Conservation (phyloP, 2,329 filamentous ascomycete species). For the Pseudogymnoascus sp. region DNA sequence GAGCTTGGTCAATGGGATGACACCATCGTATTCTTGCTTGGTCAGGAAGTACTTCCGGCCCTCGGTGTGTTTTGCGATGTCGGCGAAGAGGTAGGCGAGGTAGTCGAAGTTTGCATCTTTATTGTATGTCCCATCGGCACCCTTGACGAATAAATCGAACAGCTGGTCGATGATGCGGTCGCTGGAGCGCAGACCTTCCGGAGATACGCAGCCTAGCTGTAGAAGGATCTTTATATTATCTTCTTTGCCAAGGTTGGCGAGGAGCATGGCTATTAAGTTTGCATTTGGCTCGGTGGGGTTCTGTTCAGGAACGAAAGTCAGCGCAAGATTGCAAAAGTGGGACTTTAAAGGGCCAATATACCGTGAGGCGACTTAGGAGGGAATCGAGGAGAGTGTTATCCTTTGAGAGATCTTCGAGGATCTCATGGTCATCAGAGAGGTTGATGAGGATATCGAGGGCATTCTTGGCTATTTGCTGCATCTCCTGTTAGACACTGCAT, state of each 20-base stretch:
- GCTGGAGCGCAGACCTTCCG: constrained; percentile 63
- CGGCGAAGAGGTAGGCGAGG: constrained; percentile 86
- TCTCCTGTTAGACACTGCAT: constrained; percentile 8
- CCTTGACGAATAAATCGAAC: constrained; percentile 93
- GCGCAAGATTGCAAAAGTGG: constrained; percentile 1
- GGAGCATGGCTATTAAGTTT: constrained; percentile 79
- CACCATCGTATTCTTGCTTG: constrained; percentile 65
- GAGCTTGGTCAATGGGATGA: constrained; percentile 87
- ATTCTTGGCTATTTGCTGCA: constrained; percentile 81
- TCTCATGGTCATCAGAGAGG: constrained; percentile 64
- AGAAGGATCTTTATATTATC: constrained; percentile 63
- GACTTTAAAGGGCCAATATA: constrained; percentile 46
- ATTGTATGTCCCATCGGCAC: constrained; percentile 74
- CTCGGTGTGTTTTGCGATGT: constrained; percentile 73
- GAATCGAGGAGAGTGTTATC: constrained; percentile 76
- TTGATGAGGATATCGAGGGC: constrained; percentile 87
- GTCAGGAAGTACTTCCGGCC: constrained; percentile 67
- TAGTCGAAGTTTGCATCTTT: constrained; percentile 83
- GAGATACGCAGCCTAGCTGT: constrained; percentile 56
- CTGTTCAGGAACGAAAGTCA: constrained; percentile 32
- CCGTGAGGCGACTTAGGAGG: constrained; percentile 63
- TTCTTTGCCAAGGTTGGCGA: constrained; percentile 84
- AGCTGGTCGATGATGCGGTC: constrained; percentile 77
- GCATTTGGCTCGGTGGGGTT: constrained; percentile 69
- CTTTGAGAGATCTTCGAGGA: constrained; percentile 62